These are phyloP conservation scores for Sporothrix schenckii DNA, from an alignment of 2,329 filamentous ascomycete genomes.

Conservation along the genomic window DNA sequence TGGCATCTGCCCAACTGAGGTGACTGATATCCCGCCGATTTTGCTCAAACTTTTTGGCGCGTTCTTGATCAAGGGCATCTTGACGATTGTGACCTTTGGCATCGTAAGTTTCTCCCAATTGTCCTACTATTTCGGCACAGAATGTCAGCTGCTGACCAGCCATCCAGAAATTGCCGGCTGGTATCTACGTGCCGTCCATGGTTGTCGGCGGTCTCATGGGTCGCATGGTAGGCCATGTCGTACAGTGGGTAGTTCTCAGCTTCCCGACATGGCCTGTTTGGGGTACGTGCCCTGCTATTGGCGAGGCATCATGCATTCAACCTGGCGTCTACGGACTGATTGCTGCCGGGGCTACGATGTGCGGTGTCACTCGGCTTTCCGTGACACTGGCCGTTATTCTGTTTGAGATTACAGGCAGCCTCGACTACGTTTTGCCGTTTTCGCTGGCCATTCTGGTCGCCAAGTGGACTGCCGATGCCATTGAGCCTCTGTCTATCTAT, in stretches of 20 bases:
- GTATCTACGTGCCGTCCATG: conserved; percentile 98
- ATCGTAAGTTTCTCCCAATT: conserved; percentile 58
- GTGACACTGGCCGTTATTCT: conserved; percentile 93
- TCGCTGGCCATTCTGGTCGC: conserved; percentile 87
- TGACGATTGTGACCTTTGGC: conserved; percentile 91
- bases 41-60: conserved; percentile 72
- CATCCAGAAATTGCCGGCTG: conserved; percentile 79
- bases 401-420: conserved; percentile 91
- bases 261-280: conserved; percentile 75
- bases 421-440: conserved; percentile 94
- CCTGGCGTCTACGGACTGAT: conserved; percentile 97
- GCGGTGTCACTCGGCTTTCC: conserved; percentile 88
- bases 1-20: conserved; percentile 74
- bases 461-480: conserved; percentile 97
- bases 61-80: conserved; percentile 83
- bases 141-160: conserved; percentile 17
- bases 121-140: too few relatives aligned
- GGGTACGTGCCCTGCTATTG: conserved; percentile 68
- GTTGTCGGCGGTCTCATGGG: conserved; percentile 93
- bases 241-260: conserved; percentile 77
- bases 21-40: conserved; percentile 77
- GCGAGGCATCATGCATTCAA: conserved; percentile 82
- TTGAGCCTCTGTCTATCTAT: conserved; percentile 94
- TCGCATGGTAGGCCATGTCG: conserved; percentile 79
- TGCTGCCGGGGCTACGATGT: conserved; percentile 96